phyloP scores from a whole-genome alignment of 352 stramenopile species.

The Saprolegnia parasitica region DNA sequence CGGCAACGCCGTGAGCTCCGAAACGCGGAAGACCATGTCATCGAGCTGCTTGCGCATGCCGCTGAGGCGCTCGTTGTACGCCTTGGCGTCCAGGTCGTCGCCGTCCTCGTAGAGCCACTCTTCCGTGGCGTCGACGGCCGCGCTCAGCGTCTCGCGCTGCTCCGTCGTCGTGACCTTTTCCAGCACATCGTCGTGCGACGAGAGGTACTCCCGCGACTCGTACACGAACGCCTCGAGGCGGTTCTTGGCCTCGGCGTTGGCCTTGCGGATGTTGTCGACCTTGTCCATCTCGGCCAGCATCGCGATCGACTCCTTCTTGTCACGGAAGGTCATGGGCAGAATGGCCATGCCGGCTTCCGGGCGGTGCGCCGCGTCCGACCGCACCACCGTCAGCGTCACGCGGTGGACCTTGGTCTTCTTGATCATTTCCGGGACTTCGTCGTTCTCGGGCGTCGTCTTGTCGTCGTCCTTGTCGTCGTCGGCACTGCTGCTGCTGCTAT shows the following conservation, averaged over 20 bases:
- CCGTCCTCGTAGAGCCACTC: constrained; percentile 93
- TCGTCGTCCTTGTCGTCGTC: constrained; percentile 45
- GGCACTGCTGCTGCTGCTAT: constrained; percentile 36
- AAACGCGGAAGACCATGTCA: constrained; percentile 86
- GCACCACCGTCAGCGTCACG: constrained; percentile 56
- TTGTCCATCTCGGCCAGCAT: constrained; percentile 65
- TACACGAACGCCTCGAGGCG: constrained; percentile 92
- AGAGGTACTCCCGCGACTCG: constrained; percentile 85
- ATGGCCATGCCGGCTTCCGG: constrained; percentile 41
- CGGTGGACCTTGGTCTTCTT: constrained; percentile 89
- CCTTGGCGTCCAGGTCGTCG: constrained; percentile 76
- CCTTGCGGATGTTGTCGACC: constrained; percentile 59
- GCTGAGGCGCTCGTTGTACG: constrained; percentile 84
- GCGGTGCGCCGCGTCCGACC: constrained; percentile 28
- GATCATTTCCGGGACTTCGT: constrained; percentile 50
- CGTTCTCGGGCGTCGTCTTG: constrained; percentile 40
- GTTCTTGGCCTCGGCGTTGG: constrained; percentile 86
- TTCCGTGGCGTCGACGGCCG: constrained; percentile 74
- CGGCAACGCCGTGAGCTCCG: constrained; percentile 80
- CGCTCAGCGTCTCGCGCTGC: constrained; percentile 74
- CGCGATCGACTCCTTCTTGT: constrained; percentile 63
- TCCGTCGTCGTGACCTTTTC: constrained; percentile 78
- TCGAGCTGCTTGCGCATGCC: constrained; percentile 74
- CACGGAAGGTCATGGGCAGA: constrained; percentile 52
- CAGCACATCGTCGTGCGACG: constrained; percentile 62